Evolutionary conservation across 441 rosid genomes (phyloP).

Genomic region (Pelargonium citronellum): DNA sequence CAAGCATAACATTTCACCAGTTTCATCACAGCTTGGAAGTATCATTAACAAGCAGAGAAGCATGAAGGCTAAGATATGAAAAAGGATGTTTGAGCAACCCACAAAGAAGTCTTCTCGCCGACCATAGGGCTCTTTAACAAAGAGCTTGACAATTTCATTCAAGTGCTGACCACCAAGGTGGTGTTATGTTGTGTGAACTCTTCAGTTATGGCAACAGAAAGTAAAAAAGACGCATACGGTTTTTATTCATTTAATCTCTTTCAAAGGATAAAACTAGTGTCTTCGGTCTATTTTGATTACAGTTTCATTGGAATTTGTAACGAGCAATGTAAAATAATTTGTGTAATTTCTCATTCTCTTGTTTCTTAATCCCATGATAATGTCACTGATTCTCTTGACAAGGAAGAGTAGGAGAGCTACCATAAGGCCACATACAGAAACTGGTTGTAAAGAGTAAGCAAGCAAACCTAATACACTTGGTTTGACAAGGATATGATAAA

Average conservation of each 20-base stretch:
- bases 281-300: no score
- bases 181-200: not conserved
- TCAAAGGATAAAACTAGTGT: no score
- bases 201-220: not conserved
- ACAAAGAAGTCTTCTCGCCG: no score
- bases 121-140: no score
- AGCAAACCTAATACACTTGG: slow-evolving; percentile 6
- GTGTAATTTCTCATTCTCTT: no score
- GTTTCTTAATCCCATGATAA: no score
- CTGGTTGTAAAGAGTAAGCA: not conserved
- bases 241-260: no score
- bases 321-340: no score
- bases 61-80: not conserved
- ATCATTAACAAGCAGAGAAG: not conserved
- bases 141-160: not conserved
- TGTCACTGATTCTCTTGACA: no score
- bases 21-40: not conserved
- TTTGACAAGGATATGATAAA: not conserved
- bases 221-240: not conserved
- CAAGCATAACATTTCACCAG: slow-evolving; percentile 34
- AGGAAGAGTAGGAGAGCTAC: not conserved
- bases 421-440: no score
- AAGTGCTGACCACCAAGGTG: not conserved
- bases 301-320: no score
- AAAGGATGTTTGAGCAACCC: no score